Base-by-base conservation (phyloP, 2,329 filamentous ascomycete genomes). In the Nemania diffusa region DNA sequence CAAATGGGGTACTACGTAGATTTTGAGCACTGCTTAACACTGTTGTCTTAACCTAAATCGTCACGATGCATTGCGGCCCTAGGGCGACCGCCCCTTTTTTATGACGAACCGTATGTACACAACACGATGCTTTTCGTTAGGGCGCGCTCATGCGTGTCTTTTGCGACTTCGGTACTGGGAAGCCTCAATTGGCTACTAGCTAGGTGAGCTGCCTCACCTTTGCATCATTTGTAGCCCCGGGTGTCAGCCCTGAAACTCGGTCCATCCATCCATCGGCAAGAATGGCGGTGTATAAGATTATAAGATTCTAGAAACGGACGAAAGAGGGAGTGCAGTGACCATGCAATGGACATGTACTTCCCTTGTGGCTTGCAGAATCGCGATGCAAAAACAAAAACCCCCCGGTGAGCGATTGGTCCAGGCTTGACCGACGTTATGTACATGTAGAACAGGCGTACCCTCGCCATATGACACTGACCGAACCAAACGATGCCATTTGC, bases 201-300 rank as follows among this genome's bases (percentile, higher is more conserved):
- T 34, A 65, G 53, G 65, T 64, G 61, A 68, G 42, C 55, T 44
- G 42, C 64, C 46, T 61, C 53, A 50, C 48, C 59, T 42, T 67
- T 22, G 44, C 60, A 52, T 44, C 34, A 53, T 26, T 44, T 40
- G 34, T 27, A 52, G 52, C 57, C 59, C 67, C 62, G 56, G 60
- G 51, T 24, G 60, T 69, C 64, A 67, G 53, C 67, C 67, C 63
- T 66, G 59, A 53, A 57, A 58, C 53, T 8, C 32, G 9, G n/a
- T n/a, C n/a, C n/a, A n/a, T n/a, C n/a, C n/a, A n/a, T 40, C 15
- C 24, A 34, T 27, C 53, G 34, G 29, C 22, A n/a, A 48, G 20
- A 66, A 50, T 59, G 57, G 67, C 67, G 67, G 67, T 69, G 67
- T n/a, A n/a, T n/a, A n/a, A n/a, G n/a, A n/a, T n/a, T 46, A 68